Base-by-base conservation (phyloP, 768 basidiomycete genomes). In the Naganishia onofrii region DNA sequence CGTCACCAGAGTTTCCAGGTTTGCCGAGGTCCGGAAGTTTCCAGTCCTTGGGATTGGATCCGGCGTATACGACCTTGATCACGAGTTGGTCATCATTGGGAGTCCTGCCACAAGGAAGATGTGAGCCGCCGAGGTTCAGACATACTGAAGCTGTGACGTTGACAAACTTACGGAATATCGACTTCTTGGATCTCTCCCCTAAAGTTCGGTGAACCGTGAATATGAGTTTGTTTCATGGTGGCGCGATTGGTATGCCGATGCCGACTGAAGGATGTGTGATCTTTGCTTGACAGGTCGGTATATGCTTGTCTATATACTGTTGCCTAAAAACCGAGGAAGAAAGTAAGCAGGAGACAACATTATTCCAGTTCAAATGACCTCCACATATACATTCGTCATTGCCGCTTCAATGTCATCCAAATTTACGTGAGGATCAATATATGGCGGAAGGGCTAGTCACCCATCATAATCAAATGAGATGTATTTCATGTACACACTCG, bases 11-110 rank as follows among this genome's bases (percentile, higher is more conserved):
- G 68, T 72, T 72, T 21, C 36, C 53, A 13, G 44, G 42, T n/a
- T 36, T 32, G 28, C 44, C 48, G 3, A 66, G 55, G 38, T 66
- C 55, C 13, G 44, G 52, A 0, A 66, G 65, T 31, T 71, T 71
- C 70, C 70, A 71, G 51, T 71, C 70, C 31, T 71, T 71, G 13
- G 70, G 70, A 57, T 71, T 71, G 29, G 70, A 58, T 2, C 70
- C 70, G 19, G 63, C 34, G 52, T 68, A 67, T 28, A 68, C 23
- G 48, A 68, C 66, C 53, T 71, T 58, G 70, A 71, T 71, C 46
- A 71, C 44, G 46, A 71, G 55, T 38, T 71, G 56, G 44, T 69
- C 42, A 31, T 58, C 68, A 9, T 48, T 58, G 23, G 68, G 68
- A 23, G 38, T 63, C 6, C 60, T 63, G 38, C 15, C 21, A 5